Percentiles rank a stretch among this genome's conserved stretches.
Conservation (phyloP, 805 yeast species). For the Kluyveromyces wickerhamii region DNA sequence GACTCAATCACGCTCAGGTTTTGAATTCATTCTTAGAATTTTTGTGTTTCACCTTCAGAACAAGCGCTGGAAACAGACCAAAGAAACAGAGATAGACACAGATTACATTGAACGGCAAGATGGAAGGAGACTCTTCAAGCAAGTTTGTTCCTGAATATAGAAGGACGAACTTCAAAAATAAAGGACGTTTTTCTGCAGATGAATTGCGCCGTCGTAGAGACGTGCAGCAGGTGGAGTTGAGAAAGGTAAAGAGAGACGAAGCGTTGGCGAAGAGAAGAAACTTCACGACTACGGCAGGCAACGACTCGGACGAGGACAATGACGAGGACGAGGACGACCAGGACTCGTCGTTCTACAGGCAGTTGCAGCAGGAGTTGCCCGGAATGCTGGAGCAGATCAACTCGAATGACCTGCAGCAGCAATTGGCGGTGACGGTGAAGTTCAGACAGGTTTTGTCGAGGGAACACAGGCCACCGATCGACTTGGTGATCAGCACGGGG, state of each 20-base stretch:
- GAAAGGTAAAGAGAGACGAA: constrained; percentile 96
- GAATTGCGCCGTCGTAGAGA: constrained; percentile 97
- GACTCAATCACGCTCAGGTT: too few relatives aligned
- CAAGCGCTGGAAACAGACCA: too few relatives aligned
- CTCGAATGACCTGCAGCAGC: constrained; percentile 68
- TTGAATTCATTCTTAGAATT: too few relatives aligned
- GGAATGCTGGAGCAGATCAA: constrained; percentile 74
- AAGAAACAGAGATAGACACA: too few relatives aligned
- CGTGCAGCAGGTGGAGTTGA: constrained; percentile 90
- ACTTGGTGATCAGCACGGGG: constrained; percentile 84
- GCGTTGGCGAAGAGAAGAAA: constrained; percentile 90
- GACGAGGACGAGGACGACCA: constrained; percentile 33
- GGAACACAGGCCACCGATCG: constrained; percentile 95
- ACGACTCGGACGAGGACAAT: constrained; percentile 46
- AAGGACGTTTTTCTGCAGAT: constrained; percentile 87
- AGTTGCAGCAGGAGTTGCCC: constrained; percentile 65
- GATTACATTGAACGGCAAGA: constrained; percentile 28
- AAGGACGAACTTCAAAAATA: constrained; percentile 91
- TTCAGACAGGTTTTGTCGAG: constrained; percentile 90
- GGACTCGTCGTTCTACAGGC: constrained; percentile 32
- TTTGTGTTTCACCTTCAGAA: too few relatives aligned
- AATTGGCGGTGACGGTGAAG: constrained; percentile 81
- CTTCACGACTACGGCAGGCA: constrained; percentile 41
- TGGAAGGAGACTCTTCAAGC: constrained; percentile 49
- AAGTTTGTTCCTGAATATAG: constrained; percentile 96